These are phyloP conservation scores for Acrocalymma vagum DNA, from an alignment of 2,329 filamentous ascomycete species.

Conservation along the genomic window DNA sequence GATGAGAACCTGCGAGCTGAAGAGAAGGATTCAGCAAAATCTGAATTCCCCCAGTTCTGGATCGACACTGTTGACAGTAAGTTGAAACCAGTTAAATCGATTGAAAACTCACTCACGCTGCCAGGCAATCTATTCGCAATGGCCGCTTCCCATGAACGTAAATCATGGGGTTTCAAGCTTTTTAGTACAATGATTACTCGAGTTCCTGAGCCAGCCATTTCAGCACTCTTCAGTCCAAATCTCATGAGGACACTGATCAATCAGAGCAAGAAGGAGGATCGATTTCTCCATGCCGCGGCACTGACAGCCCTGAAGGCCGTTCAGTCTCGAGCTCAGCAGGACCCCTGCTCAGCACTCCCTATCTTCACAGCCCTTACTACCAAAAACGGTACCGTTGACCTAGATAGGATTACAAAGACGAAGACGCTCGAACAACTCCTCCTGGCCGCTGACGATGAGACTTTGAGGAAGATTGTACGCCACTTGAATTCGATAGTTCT, in stretches of 20 bases:
- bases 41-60: constrained; percentile 81
- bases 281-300: constrained; percentile 70
- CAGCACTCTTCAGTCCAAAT: constrained; percentile 80
- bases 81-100: constrained; percentile 40
- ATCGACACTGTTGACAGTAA: constrained; percentile 83
- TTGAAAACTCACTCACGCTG: constrained; percentile 10
- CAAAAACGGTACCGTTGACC: constrained; percentile 75
- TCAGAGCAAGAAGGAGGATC: constrained; percentile 44
- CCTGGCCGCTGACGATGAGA: constrained; percentile 62
- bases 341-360: constrained; percentile 65
- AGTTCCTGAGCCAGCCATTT: constrained; percentile 58
- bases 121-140: constrained; percentile 84
- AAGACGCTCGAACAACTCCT: constrained; percentile 84
- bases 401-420: constrained; percentile 85
- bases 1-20: constrained; percentile 31
- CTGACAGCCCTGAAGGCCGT: constrained; percentile 78
- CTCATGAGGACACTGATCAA: constrained; percentile 66
- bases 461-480: constrained; percentile 61
- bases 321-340: constrained; percentile 67
- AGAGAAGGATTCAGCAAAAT: constrained; percentile 43
- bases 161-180: constrained; percentile 89
- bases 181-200: constrained; percentile 77
- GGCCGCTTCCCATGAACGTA: constrained; percentile 84
- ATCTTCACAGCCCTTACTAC: constrained; percentile 75
- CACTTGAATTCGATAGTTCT: constrained; percentile 58